Evolutionary conservation across 73 alveolate genomes (phyloP), one percentile per base, ranked within the genome.

Genomic region (Blepharisma japonicum): DNA sequence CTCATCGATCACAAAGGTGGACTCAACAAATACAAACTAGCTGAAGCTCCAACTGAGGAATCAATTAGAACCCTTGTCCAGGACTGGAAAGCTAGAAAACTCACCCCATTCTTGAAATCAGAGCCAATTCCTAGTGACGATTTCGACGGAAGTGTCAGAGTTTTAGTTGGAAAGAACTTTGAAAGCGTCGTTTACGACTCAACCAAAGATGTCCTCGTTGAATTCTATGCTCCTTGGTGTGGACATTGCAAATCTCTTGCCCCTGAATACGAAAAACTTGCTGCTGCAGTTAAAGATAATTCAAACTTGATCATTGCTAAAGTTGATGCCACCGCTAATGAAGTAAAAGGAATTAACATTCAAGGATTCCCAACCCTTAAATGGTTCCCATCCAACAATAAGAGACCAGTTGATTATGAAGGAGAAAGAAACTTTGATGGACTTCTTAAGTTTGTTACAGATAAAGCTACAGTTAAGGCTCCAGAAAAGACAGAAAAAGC

Each of bases 131-230:
- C 93, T n/a, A 66, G 67, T 53, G 56, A 68, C 32, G 82, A 81
- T 82, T 53, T 72, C 45, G 93, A 71, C 51, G 77, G 55, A 55
- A 71, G 56, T 38, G 80, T 70, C 45, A 9, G 61, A 84, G 88
- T 86, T 79, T 71, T 94, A 68, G 99, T 94, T 18, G 96, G 94
- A 71, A 86, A 90, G 84, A 86, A 86, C 84, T 94, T 89, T 86
- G 39, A 90, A 68, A 79, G 85, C 51, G 91, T 90, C 53, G 98
- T 90, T 53, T 20, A 81, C 25, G 94, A 94, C 55, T 76, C 68
- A 55, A 89, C 84, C 66, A 68, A 81, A 39, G 95, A 94, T 84
- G 86, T 81, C 42, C 51, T 80, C 47, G 70, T 89, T n/a, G 77
- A 81, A 71, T 86, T 86, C 80, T 89, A 86, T 77, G 86, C 96